These are phyloP conservation scores for Aspergillus tanneri DNA, from an alignment of 2,329 filamentous ascomycete species.

Conservation along the genomic window DNA sequence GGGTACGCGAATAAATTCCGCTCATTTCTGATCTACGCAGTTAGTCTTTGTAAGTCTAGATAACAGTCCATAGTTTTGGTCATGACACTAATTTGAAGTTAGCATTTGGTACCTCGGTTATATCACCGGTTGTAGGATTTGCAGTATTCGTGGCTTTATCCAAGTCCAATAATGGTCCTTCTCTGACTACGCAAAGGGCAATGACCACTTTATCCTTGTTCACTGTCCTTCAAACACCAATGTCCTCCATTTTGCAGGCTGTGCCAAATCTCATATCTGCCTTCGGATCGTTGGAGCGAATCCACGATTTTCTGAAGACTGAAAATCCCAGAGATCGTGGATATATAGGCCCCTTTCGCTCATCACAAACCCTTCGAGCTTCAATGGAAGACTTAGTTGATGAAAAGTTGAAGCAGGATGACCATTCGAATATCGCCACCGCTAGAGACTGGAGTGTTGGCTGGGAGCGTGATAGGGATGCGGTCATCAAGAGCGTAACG, in stretches of 20 bases:
- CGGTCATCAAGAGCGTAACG: slow-evolving; percentile 44
- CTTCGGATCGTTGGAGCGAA: slow-evolving; percentile 48
- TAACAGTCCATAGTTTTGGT: too few species aligned
- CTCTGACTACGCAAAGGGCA: slow-evolving; percentile 10
- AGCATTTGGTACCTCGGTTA: too few species aligned
- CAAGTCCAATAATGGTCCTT: slow-evolving; percentile 3
- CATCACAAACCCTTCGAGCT: slow-evolving; percentile 24
- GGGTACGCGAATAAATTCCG: slow-evolving; percentile 44
- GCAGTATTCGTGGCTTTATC: background rate
- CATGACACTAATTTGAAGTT: too few species aligned
- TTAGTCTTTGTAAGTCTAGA: too few species aligned
- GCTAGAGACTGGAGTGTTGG: slow-evolving; percentile 41
- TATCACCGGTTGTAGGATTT: background rate
- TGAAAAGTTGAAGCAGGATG: too few species aligned
- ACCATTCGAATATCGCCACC: slow-evolving; percentile 16
- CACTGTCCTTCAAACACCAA: slow-evolving; percentile 43
- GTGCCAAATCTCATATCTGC: slow-evolving; percentile 46
- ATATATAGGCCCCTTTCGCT: slow-evolving; percentile 23
- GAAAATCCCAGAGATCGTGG: slow-evolving; percentile 20
- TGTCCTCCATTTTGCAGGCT: slow-evolving; percentile 48
- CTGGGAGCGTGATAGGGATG: slow-evolving; percentile 46
- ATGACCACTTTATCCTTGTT: slow-evolving; percentile 17
- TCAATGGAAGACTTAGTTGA: background rate
- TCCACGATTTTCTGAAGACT: slow-evolving; percentile 46
- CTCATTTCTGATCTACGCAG: slow-evolving; percentile 38